These are phyloP conservation scores for Volvox carteri DNA, from an alignment of 163 green algal species.

Conservation along the genomic window DNA sequence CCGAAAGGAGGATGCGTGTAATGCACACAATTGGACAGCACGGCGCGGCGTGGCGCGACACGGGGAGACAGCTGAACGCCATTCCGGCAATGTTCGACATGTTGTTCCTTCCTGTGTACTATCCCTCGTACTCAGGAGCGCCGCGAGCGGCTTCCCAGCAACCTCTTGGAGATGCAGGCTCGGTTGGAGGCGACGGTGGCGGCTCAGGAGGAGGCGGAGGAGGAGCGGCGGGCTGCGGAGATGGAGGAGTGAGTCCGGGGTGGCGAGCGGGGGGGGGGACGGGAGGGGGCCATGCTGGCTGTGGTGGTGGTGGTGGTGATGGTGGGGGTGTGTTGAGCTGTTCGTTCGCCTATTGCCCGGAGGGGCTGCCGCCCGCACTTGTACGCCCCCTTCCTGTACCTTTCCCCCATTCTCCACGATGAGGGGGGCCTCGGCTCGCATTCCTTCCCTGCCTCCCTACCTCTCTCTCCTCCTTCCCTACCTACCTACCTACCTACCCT, in stretches of 20 bases:
- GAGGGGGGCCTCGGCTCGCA: neutral
- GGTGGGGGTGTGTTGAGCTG: no score
- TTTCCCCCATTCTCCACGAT: neutral
- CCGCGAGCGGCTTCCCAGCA: slow-evolving; percentile 36
- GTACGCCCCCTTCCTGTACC: neutral
- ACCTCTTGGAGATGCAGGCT: slow-evolving; percentile 36
- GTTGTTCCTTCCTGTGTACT: no score
- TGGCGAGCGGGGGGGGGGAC: neutral
- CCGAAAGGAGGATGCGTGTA: no score
- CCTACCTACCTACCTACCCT: neutral
- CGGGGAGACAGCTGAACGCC: no score
- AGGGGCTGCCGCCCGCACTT: neutral
- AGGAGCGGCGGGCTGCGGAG: neutral
- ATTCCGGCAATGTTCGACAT: no score
- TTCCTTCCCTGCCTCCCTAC: neutral
- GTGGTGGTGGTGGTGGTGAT: neutral
- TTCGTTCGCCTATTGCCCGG: no score
- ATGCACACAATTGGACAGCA: no score
- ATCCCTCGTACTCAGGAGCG: slow-evolving; percentile 56
- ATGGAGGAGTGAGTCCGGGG: neutral
- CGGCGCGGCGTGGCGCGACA: no score
- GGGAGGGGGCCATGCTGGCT: no score
- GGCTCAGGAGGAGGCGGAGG: slow-evolving; percentile 11
- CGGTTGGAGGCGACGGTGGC: slow-evolving; percentile 19
- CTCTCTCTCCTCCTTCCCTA: neutral